These are phyloP conservation scores for Xylariaceae sp. DNA, from an alignment of 2,329 filamentous ascomycete genomes.

Conservation along the genomic window DNA sequence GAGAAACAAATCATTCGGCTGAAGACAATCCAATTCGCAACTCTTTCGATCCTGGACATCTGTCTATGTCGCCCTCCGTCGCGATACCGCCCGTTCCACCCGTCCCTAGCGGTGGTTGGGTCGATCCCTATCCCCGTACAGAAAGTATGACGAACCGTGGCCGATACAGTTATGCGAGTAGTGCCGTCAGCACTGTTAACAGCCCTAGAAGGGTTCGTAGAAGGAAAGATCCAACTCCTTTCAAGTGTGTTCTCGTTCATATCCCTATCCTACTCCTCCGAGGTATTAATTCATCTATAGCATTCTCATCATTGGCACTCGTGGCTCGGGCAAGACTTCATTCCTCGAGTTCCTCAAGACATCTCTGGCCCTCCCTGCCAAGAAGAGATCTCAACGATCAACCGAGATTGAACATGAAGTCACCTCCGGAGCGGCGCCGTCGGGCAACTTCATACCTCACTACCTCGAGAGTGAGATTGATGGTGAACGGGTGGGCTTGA, in stretches of 20 bases:
- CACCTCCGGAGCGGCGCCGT: constrained; percentile 45
- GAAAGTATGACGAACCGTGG: constrained; percentile 97
- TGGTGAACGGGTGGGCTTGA: constrained; percentile 82
- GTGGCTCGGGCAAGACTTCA: constrained; percentile 87
- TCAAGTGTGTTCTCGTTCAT: constrained; percentile 68
- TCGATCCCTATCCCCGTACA: constrained; percentile 73
- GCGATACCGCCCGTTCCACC: constrained; percentile 58
- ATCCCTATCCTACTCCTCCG: background rate
- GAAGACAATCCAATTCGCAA: constrained; percentile 37
- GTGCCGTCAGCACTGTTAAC: constrained; percentile 84
- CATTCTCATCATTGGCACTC: constrained; percentile 82
- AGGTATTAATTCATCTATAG: constrained; percentile 41
- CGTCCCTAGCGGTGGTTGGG: constrained; percentile 54
- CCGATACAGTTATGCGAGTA: constrained; percentile 93
- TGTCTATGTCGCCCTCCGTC: constrained; percentile 37
- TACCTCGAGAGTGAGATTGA: constrained; percentile 95
- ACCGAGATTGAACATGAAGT: constrained; percentile 52
- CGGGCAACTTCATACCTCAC: constrained; percentile 74
- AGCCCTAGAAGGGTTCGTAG: constrained; percentile 86
- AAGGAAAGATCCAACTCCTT: constrained; percentile 94
- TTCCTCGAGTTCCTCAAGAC: constrained; percentile 94
- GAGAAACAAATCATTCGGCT: constrained; percentile 31
- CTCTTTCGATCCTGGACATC: constrained; percentile 49
- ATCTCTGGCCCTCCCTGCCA: constrained; percentile 73
- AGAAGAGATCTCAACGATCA: constrained; percentile 58